Base-by-base conservation (phyloP, 306 rosid genomes). In the Biancaea sappan region DNA sequence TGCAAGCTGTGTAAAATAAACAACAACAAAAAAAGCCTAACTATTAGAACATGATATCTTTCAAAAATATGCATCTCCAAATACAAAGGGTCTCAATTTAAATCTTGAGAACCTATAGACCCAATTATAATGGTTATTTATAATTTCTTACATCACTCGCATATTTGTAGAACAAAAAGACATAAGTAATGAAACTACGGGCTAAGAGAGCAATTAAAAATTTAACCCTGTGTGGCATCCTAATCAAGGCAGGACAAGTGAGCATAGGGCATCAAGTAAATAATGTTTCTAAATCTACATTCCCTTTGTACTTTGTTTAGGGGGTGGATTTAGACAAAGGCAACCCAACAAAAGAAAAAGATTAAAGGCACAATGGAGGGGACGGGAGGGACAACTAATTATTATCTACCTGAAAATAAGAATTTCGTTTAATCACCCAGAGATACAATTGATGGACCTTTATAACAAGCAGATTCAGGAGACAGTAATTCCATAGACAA, bases 391-490 rank as follows among this genome's bases (percentile, higher is more conserved):
- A 1, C 40, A 35, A 41, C 47, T 41, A 13, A 15, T 41, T 41
- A 6, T 13, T 8, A 41, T 41, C 16, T 11, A 11, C 3, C 16
- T 13, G 47, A 41, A 41, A 41, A 41, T 11, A 11, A 41, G 13
- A 41, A 11, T 41, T 41, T 16, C 16, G 7, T 16, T 8, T 8
- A 13, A 41, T 41, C 47, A 41, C 47, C 16, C 16, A 41, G 40
- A 41, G 47, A 2, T 41, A 41, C 15, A 56, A 71, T 16, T 28
- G 65, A 66, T 40, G 61, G 79, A 76, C 71, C 75, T 3, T 11
- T 3, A 41, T 41, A 41, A 41, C 47, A 41, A 76, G 71, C 47
- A 12, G 7, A 41, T 16, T 12, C 11, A 41, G 47, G 9, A 41
- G n/a, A 41, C 16, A 41, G 47, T 4, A 41, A 41, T 41, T 8